Evolutionary conservation across 331 rosid genomes (phyloP).

Genomic region (Pyrus hybrid): DNA sequence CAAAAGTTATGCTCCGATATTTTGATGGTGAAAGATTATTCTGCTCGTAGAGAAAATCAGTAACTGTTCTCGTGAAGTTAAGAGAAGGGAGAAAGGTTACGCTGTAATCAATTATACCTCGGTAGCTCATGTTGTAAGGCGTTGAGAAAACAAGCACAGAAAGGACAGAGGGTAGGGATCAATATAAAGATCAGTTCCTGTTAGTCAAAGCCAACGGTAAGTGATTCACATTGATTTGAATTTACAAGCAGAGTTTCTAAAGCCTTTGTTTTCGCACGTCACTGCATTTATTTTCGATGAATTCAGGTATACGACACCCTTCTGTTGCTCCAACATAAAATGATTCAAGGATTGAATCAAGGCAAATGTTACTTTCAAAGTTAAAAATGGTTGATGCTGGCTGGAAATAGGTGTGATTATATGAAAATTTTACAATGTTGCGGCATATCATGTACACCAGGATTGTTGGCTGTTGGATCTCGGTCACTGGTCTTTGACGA

Average conservation of each 20-base stretch:
- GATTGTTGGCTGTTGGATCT: background rate
- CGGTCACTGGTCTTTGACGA: background rate
- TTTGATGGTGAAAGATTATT: slow-evolving; percentile 64
- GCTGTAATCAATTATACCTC: background rate
- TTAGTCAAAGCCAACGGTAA: background rate
- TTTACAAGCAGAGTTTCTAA: background rate
- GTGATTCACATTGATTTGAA: background rate
- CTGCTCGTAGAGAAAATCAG: background rate
- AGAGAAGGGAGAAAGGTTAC: background rate
- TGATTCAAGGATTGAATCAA: background rate
- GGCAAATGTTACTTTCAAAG: background rate
- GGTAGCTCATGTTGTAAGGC: background rate
- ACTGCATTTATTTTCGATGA: background rate
- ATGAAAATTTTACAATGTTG: background rate
- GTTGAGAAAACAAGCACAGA: background rate
- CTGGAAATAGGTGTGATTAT: background rate
- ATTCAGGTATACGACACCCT: background rate
- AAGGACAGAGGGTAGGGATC: background rate
- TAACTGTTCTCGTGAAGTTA: background rate
- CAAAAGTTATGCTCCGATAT: slow-evolving; percentile 64
- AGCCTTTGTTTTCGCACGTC: background rate
- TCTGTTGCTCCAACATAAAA: background rate
- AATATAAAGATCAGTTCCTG: background rate
- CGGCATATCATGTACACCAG: background rate
- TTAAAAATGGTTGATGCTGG: background rate